A percentile compares a stretch with the other conserved stretches of the same genome.
These are phyloP conservation scores for Apiotrichum laibachii DNA, from an alignment of 1,284 basidiomycete species.

Conservation along the genomic window DNA sequence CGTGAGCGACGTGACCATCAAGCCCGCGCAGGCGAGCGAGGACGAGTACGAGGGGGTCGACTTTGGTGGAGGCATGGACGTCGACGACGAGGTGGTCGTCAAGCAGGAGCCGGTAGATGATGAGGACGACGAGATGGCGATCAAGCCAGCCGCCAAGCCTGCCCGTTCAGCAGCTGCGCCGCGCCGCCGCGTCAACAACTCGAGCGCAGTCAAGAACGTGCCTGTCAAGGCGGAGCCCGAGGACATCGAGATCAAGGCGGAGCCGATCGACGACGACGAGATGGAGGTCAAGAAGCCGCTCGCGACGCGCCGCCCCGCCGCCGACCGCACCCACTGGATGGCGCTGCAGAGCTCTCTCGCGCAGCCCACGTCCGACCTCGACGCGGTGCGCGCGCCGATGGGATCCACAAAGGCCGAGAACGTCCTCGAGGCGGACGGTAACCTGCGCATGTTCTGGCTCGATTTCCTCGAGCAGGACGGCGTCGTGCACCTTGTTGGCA, in stretches of 20 bases:
- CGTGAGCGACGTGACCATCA: slow-evolving; percentile 39
- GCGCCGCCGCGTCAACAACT: slow-evolving; percentile 51
- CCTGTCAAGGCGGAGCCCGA: slow-evolving; percentile 53
- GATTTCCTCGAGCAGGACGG: slow-evolving; percentile 81
- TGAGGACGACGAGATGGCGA: slow-evolving; percentile 40
- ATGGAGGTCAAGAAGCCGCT: slow-evolving; percentile 23
- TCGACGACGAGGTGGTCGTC: slow-evolving; percentile 20
- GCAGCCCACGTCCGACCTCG: slow-evolving; percentile 33
- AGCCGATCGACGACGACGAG: slow-evolving; percentile 27
- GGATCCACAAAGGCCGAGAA: slow-evolving; percentile 53
- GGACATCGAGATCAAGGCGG: slow-evolving; percentile 3
- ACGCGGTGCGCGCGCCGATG: slow-evolving; percentile 48
- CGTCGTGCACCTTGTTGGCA: slow-evolving; percentile 76
- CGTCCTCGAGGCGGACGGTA: slow-evolving; percentile 65
- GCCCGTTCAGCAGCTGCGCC: slow-evolving; percentile 20
- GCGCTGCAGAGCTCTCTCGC: slow-evolving; percentile 62
- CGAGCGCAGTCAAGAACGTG: slow-evolving; percentile 44
- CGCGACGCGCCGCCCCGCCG: slow-evolving; percentile 33
- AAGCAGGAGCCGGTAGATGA: slow-evolving; percentile 50
- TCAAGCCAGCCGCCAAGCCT: slow-evolving; percentile 18
- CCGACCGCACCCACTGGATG: slow-evolving; percentile 64
- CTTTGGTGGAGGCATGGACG: slow-evolving; percentile 30
- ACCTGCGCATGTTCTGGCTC: slow-evolving; percentile 86
- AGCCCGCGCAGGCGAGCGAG: slow-evolving; percentile 27
- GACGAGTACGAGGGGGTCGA: slow-evolving; percentile 21